Base-by-base conservation (phyloP, 495 filamentous ascomycete species). In the Podospora bellae-mahoneyi region DNA sequence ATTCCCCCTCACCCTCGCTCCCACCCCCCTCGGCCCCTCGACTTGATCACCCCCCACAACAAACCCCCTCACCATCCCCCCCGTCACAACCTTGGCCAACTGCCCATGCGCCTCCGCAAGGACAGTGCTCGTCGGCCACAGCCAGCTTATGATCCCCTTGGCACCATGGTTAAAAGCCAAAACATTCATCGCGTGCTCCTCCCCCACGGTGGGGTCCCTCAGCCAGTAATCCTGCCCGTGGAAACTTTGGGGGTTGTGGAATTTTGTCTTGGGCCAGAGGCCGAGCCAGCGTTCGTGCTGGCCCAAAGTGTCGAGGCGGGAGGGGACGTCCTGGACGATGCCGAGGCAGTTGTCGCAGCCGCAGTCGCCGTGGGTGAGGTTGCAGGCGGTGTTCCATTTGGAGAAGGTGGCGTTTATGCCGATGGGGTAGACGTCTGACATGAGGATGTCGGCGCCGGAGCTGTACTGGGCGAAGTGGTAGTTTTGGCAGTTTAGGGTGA, bases 301-400 rank as follows among this genome's bases (percentile, higher is more conserved):
- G 3, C 76, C 69, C 26, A 86, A 78, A 13, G 73, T 75, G 64
- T 90, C 86, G 2, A 90, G 74, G 0, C 88, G 82, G 2, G 68
- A 64, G 0, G 82, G 71, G 15, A 91, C 85, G 72, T 91, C 89
- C 4, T 78, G 76, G 20, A 91, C 78, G 5, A 72, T 68, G 6
- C 87, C 87, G 0, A 70, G 64, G 73, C 89, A 92, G 73, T 89
- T 85, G 71, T 92, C 90, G 76, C 90, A 92, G 32, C 89, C 90
- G 73, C 89, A 91, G 76, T 88, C 86, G 58, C 90, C 90, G 54
- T 90, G 87, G 0, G 89, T 91, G 0, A 76, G 60, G 69, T 91
- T 92, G 73, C 88, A 91, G 0, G 74, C 73, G 0, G 86, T 89
- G 44, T 75, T 72, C 84, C 84, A 82, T 44, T 82, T 84, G 18